phyloP scores from a whole-genome alignment of 805 yeast species.

The Wickerhamiella vanderwaltii region DNA sequence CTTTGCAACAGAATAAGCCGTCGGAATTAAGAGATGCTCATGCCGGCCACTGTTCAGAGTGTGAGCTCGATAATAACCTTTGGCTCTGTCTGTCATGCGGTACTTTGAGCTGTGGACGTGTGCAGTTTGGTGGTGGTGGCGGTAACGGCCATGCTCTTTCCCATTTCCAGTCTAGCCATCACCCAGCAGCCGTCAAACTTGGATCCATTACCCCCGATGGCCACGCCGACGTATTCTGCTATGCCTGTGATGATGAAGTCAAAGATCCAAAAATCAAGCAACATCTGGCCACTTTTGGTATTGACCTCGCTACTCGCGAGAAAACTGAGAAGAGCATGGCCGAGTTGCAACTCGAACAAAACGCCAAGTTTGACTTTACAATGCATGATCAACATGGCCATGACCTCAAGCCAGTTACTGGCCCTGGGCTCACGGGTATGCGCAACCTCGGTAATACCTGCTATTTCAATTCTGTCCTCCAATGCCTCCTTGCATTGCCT shows the following conservation, averaged over 20 bases:
- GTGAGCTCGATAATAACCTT: constrained; percentile 53
- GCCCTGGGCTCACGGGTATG: constrained; percentile 70
- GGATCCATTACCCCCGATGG: constrained; percentile 75
- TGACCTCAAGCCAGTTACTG: constrained; percentile 51
- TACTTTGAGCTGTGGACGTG: constrained; percentile 84
- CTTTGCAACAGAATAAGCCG: constrained; percentile 35
- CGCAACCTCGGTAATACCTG: constrained; percentile 90
- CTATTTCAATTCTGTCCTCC: constrained; percentile 72
- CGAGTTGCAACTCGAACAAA: constrained; percentile 87
- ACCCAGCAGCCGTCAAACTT: constrained; percentile 76
- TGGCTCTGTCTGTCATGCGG: constrained; percentile 96
- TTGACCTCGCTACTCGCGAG: constrained; percentile 40
- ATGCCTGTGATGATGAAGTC: constrained; percentile 79
- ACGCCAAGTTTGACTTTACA: constrained; percentile 83
- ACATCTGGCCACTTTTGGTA: constrained; percentile 48
- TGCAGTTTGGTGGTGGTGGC: constrained; percentile 86
- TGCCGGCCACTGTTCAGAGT: constrained; percentile 27
- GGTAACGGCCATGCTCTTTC: constrained; percentile 84
- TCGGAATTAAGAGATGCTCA: not conserved
- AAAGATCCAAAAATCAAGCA: constrained; percentile 47
- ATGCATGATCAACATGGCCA: constrained; percentile 63
- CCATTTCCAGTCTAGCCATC: constrained; percentile 51
- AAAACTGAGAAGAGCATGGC: constrained; percentile 82
- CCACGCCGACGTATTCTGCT: constrained; percentile 75
- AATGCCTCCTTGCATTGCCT: constrained; percentile 43